Conservation (phyloP, 345 rosid genomes). For the Populus alba region DNA sequence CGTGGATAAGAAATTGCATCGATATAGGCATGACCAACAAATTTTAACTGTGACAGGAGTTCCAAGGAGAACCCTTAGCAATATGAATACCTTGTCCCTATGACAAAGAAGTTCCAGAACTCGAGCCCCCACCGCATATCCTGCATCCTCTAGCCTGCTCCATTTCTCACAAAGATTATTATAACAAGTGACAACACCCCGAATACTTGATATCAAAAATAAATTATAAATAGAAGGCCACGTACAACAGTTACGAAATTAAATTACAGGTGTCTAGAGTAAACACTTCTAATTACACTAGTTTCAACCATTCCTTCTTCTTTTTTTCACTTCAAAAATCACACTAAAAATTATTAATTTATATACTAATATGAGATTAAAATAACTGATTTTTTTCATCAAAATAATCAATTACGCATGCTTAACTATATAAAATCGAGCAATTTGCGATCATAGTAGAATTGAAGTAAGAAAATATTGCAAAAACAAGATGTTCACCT, state of each 20-base stretch:
- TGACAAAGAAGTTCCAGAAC: constrained; percentile 90
- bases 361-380: no score
- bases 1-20: background rate
- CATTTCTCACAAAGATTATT: constrained; percentile 4
- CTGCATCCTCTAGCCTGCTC: constrained; percentile 90
- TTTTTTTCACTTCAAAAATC: background rate
- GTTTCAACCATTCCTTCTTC: background rate
- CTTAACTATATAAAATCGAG: no score
- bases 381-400: background rate
- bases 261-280: background rate
- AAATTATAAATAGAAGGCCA: background rate
- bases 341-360: background rate
- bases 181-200: background rate
- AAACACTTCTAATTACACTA: constrained; percentile 2
- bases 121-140: constrained; percentile 87
- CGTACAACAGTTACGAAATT: background rate
- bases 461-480: background rate
- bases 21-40: background rate
- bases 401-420: background rate
- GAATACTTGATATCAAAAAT: background rate
- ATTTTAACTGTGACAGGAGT: background rate
- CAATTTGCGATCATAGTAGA: no score
- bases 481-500: constrained; percentile 42
- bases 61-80: background rate
- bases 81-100: constrained; percentile 61